These are phyloP conservation scores for Erysiphe pulchra DNA, from an alignment of 2,329 filamentous ascomycete genomes.

Conservation along the genomic window DNA sequence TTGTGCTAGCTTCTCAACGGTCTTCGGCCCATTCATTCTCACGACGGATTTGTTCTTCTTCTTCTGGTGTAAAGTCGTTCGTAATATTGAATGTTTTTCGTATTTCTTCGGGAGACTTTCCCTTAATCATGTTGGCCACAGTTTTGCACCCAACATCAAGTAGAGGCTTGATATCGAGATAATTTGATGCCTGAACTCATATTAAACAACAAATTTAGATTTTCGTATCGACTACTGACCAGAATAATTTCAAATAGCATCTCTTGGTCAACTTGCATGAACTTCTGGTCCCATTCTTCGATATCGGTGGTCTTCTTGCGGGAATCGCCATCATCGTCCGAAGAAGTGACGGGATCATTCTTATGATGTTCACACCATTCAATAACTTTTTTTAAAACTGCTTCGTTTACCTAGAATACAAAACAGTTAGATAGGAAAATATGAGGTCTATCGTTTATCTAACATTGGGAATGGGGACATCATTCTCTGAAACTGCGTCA, in stretches of 20 bases:
- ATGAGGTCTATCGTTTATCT: slow-evolving; percentile 8
- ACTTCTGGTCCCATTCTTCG: slow-evolving; percentile 99
- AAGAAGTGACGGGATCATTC: slow-evolving; percentile 54
- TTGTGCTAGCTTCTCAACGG: slow-evolving; percentile 21
- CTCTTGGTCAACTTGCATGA: slow-evolving; percentile 99
- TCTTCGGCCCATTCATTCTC: slow-evolving; percentile 88
- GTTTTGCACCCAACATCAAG: slow-evolving; percentile 98
- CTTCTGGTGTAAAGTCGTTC: slow-evolving; percentile 96
- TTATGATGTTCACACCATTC: slow-evolving; percentile 97
- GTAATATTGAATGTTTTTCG: slow-evolving; percentile 99
- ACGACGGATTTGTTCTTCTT: slow-evolving; percentile 89
- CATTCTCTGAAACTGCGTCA: slow-evolving; percentile 23
- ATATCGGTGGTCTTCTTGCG: slow-evolving; percentile 98
- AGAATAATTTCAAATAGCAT: slow-evolving; percentile 99
- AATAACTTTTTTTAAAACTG: slow-evolving; percentile 83
- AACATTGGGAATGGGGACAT: slow-evolving; percentile 65
- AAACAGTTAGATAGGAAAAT: slow-evolving; percentile 2
- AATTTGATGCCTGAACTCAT: slow-evolving; percentile 58
- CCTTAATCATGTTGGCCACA: slow-evolving; percentile 99
- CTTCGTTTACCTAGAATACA: slow-evolving; percentile 49
- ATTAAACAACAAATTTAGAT: neutral
- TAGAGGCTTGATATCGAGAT: slow-evolving; percentile 94
- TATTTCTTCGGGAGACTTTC: slow-evolving; percentile 97
- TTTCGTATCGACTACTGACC: slow-evolving; percentile 24
- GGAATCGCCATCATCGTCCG: slow-evolving; percentile 76